Conservation (phyloP, 2,329 filamentous ascomycete species). For the Pseudogymnoascus sp. region DNA sequence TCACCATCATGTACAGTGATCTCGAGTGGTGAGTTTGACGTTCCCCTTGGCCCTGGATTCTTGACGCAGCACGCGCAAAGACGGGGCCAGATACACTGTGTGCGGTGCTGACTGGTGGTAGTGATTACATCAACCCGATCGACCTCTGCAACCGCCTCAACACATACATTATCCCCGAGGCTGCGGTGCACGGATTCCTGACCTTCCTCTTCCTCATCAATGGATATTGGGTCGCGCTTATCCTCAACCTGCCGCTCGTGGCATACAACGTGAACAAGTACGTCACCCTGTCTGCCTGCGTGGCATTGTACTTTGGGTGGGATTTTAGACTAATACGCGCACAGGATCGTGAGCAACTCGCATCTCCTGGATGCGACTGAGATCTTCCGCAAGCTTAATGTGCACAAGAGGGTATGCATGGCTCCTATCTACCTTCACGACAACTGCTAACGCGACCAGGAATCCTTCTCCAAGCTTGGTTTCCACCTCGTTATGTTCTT, state of each 20-base stretch:
- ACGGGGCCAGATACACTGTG: background rate
- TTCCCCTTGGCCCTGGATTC: slow-evolving; percentile 3
- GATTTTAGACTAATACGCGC: background rate
- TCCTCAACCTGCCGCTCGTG: slow-evolving; percentile 86
- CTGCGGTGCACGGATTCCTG: slow-evolving; percentile 90
- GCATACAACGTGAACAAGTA: slow-evolving; percentile 98
- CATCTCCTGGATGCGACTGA: slow-evolving; percentile 96
- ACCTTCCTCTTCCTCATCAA: slow-evolving; percentile 97
- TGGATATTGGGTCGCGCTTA: slow-evolving; percentile 90
- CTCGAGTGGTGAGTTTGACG: slow-evolving; percentile 88
- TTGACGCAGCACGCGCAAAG: background rate
- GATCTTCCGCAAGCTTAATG: slow-evolving; percentile 98
- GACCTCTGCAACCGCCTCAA: slow-evolving; percentile 99
- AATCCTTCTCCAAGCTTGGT: slow-evolving; percentile 97
- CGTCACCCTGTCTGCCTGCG: slow-evolving; percentile 30
- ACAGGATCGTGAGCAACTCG: slow-evolving; percentile 91
- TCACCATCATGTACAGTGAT: slow-evolving; percentile 99
- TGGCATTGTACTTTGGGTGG: background rate
- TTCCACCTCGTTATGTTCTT: slow-evolving; percentile 99
- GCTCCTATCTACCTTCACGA: background rate
- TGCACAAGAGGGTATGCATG: slow-evolving; percentile 82
- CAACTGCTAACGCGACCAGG: slow-evolving; percentile 41
- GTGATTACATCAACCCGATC: slow-evolving; percentile 99
- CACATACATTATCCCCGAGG: slow-evolving; percentile 98
- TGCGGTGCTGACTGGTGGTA: slow-evolving; percentile 30